Evolutionary conservation across 305 asterid genomes (phyloP).

Genomic region (Rubia peregrina): DNA sequence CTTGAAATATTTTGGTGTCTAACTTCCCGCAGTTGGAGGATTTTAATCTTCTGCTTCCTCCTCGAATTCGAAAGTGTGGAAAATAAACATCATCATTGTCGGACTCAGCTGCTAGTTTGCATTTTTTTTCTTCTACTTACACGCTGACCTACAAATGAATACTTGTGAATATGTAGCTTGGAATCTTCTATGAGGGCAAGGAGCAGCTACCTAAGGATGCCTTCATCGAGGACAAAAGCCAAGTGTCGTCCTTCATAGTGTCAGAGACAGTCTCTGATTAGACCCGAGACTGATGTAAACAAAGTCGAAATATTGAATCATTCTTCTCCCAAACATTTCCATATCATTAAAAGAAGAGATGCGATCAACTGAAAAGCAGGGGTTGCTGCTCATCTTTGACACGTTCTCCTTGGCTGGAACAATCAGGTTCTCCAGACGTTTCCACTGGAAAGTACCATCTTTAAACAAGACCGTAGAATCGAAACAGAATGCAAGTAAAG

Average conservation of each 20-base stretch:
- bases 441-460: constrained; percentile 98
- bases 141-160: neutral
- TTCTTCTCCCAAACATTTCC: neutral
- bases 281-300: constrained; percentile 45
- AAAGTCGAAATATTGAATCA: neutral
- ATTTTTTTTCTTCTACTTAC: constrained; percentile 22
- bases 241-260: constrained; percentile 96
- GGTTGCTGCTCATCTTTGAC: constrained; percentile 77
- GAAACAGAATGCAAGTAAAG: constrained; percentile 12
- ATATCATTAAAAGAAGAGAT: neutral
- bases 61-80: constrained; percentile 20
- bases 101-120: neutral
- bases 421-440: constrained; percentile 87
- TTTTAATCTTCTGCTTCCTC: constrained; percentile 17
- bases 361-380: constrained; percentile 52
- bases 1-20: constrained; percentile 29
- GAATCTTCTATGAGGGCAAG: constrained; percentile 97
- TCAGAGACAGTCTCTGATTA: constrained; percentile 58
- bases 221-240: constrained; percentile 76
- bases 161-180: constrained; percentile 50
- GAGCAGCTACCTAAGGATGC: constrained; percentile 88
- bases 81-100: constrained; percentile 19
- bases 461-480: constrained; percentile 76
- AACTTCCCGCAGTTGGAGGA: constrained; percentile 31
- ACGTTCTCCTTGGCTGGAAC: constrained; percentile 91